Conservation (phyloP, 2,329 filamentous ascomycete genomes). For the Neonectria sp. region DNA sequence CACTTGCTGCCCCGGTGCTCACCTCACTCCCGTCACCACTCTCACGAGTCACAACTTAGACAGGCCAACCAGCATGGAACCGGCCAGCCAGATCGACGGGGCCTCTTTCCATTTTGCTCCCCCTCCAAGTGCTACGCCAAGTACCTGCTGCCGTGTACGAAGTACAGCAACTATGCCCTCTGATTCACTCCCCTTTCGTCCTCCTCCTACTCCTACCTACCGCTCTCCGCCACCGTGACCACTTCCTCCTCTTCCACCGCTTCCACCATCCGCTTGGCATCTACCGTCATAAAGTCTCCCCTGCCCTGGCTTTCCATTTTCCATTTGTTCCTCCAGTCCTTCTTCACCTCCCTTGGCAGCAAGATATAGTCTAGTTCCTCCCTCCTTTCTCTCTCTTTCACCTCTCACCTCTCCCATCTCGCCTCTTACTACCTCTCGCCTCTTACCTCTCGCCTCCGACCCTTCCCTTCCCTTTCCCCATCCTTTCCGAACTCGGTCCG, state of each 20-base stretch:
- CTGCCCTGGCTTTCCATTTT: constrained; percentile 2
- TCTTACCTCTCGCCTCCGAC: no score
- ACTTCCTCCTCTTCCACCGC: neutral
- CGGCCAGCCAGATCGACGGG: neutral
- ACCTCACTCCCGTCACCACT: neutral
- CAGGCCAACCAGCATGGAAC: no score
- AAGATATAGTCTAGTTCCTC: neutral
- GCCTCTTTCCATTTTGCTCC: neutral
- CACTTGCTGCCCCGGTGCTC: neutral
- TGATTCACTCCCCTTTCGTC: neutral
- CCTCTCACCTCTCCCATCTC: neutral
- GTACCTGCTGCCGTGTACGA: no score
- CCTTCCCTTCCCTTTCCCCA: neutral
- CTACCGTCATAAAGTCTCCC: constrained; percentile 5
- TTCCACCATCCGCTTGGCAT: neutral
- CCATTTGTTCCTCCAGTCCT: neutral
- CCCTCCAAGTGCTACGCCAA: neutral
- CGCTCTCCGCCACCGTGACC: neutral
- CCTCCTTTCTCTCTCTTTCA: neutral
- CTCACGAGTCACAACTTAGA: no score
- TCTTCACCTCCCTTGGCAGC: neutral
- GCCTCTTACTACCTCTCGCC: neutral
- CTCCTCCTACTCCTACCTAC: neutral
- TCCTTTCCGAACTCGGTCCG: constrained; percentile 1
- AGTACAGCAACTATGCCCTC: neutral